These are phyloP conservation scores for Rhodotorula diobovata DNA, from an alignment of 768 basidiomycete genomes.

Conservation along the genomic window DNA sequence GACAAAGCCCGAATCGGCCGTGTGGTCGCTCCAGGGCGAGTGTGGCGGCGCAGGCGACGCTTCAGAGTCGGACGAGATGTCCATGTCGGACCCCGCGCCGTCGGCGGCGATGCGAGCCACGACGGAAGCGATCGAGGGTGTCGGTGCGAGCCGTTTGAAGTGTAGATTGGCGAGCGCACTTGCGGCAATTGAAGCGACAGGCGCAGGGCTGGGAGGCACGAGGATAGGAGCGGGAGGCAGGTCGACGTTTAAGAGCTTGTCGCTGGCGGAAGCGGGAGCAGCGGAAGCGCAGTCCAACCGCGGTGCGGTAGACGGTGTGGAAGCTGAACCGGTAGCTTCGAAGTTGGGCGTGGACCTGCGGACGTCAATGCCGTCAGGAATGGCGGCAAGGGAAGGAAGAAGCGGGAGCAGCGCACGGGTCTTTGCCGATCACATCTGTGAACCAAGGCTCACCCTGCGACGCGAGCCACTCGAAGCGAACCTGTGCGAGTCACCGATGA, in stretches of 20 bases:
- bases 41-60: not conserved
- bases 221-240: not conserved
- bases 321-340: no score
- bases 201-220: not conserved
- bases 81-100: not conserved
- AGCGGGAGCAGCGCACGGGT: not conserved
- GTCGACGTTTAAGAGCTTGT: no score
- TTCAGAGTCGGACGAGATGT: not conserved
- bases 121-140: no score
- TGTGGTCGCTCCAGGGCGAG: not conserved
- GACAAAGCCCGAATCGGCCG: not conserved
- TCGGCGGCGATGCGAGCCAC: no score
- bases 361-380: no score
- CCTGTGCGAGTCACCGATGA: not conserved
- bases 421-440: conserved; percentile 14
- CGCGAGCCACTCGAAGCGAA: conserved; percentile 34
- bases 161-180: not conserved
- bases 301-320: no score
- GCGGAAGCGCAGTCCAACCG: no score
- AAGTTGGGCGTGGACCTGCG: no score
- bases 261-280: no score
- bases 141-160: not conserved
- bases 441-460: conserved; percentile 36
- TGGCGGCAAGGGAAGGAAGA: not conserved
- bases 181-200: no score